Conservation (phyloP, 2,329 filamentous ascomycete genomes). For the Trichophyton simii region DNA sequence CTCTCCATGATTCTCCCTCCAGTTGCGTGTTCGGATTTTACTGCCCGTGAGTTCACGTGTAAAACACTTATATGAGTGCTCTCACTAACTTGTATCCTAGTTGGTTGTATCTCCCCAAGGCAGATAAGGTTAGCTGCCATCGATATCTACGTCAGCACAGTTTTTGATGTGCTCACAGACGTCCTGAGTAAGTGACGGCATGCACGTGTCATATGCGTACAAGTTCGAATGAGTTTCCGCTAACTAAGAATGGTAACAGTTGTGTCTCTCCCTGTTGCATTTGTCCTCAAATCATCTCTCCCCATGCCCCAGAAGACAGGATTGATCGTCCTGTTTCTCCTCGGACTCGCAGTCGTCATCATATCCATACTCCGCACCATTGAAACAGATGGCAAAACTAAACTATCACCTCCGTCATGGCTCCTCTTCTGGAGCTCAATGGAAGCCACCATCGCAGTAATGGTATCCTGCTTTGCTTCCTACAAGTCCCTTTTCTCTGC, state of each 20-base stretch:
- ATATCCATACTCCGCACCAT: constrained; percentile 8
- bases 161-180: neutral
- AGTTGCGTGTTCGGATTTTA: constrained; percentile 5
- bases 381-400: neutral
- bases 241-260: constrained; percentile 1
- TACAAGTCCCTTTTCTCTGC: constrained; percentile 11
- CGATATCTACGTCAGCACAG: neutral
- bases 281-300: constrained; percentile 8
- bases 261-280: constrained; percentile 8
- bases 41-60: neutral
- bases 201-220: neutral
- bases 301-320: constrained; percentile 9
- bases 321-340: constrained; percentile 5
- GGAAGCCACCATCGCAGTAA: constrained; percentile 8
- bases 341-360: constrained; percentile 6
- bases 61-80: neutral
- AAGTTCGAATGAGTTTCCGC: neutral
- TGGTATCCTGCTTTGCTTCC: constrained; percentile 11
- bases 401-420: constrained; percentile 8
- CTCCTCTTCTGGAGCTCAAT: constrained; percentile 8
- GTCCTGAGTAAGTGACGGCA: neutral
- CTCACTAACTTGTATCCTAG: neutral
- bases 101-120: neutral
- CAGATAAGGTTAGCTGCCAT: neutral
- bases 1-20: constrained; percentile 2